Evolutionary conservation across 2,329 filamentous ascomycete species (phyloP), one percentile per base, ranked within the genome.

Genomic region (Cladosporium sp.): DNA sequence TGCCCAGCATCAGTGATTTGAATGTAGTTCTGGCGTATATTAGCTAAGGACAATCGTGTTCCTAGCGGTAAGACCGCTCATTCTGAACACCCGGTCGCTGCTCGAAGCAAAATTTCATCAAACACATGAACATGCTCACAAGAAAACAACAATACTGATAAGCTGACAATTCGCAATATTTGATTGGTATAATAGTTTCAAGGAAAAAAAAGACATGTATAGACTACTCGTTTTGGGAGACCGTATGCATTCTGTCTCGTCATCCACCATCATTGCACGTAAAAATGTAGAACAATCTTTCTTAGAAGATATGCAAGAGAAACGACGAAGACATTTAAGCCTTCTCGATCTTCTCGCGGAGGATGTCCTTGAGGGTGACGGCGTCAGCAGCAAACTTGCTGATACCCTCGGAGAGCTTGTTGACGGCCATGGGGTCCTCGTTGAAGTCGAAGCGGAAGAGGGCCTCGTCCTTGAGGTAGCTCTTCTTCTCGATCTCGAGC

Each of bases 371-470:
- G 75, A 99, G 89, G 68, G 92, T 96, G 72, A 93, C 84, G 73
- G 95, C 93, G 78, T 99, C 95, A 74, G 95, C 95, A 67, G 95
- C 94, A 78, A 99, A 99, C 86, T 97, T 97, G 87, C 92, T 96
- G 86, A 99, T 99, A 83, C 95, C 95, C 85, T 99, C 95, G 69
- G 93, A 92, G 75, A 99, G 89, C 91, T 99, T 99, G 90, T 98
- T 93, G 73, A 96, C 92, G 70, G 92, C 95, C 95, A 99, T 99
- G 81, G 94, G 91, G 78, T 99, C 93, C 87, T 99, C 95, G 87
- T 99, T 99, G 89, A 99, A 97, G 83, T 93, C 91, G 86, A 97
- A 99, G 81, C 95, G 93, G 93, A 98, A 99, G 59, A 82, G 78
- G 64, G 93, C 76, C 88, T 99, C 95, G 82, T 95, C 85, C 78